Base-by-base conservation (phyloP, 306 rosid species). In the Trichosanthes truncata region DNA sequence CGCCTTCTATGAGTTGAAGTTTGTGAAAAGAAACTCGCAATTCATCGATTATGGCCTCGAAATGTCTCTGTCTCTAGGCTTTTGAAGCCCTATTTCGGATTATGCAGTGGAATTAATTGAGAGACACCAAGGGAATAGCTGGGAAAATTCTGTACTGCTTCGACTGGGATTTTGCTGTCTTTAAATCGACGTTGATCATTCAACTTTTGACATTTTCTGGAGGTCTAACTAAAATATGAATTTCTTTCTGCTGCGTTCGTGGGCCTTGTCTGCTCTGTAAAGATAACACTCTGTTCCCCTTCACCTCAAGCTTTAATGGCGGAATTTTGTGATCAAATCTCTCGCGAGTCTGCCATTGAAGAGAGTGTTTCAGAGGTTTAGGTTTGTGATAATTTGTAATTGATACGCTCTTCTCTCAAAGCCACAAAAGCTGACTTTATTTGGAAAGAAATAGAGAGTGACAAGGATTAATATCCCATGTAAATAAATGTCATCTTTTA, bases 1-100 rank as follows among this genome's bases (percentile, higher is more conserved):
- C 69, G 65, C 73, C 82, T 49, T 36, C 31, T 49, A 40, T 71
- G 62, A 36, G 73, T 33, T n/a, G 51, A 56, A 55, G 53, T 67
- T 76, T 57, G 9, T 18, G 26, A 46, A 71, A 59, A 18, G 15
- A 51, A 73, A 41, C 61, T 21, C 62, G 5, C 45, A 45, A 51
- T 10, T 68, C 77, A 12, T 68, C 48, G 23, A 29, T 55, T 45
- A n/a, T 56, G 61, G 61, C 29, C 29, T 6, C 61, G 29, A 6
- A 7, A 40, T 40, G 9, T 56, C 25, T n/a, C 25, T 55, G 33
- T 29, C 59, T 57, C 49, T 59, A 25, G 36, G 23, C 7, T 49
- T 46, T 13, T 43, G 21, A 23, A 40, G 67, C 68, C 41, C 33
- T 29, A 29, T 29, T 29, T 29, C 33, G 1, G 21, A 66, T 21